These are phyloP conservation scores for Fusarium robinianum DNA, from an alignment of 2,329 filamentous ascomycete genomes.

Conservation along the genomic window DNA sequence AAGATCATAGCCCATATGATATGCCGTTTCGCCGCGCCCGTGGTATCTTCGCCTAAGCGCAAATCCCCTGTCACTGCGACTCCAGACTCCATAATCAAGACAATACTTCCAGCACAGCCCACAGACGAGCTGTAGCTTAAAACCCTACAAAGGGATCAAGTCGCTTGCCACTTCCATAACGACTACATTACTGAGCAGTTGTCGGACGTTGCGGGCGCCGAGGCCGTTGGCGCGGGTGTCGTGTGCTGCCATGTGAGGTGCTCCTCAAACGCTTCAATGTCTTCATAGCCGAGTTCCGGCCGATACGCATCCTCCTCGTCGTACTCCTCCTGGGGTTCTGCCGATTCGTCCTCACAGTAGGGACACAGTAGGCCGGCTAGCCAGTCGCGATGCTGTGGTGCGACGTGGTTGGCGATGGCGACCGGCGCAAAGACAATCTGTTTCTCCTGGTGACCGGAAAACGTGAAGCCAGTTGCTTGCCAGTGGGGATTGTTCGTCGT, in stretches of 20 bases:
- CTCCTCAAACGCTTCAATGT: slow-evolving; percentile 54
- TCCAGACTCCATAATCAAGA: slow-evolving; percentile 35
- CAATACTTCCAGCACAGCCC: no score
- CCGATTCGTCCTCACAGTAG: slow-evolving; percentile 59
- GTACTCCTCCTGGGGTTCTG: slow-evolving; percentile 48
- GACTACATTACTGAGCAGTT: slow-evolving; percentile 54
- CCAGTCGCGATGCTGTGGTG: slow-evolving; percentile 56
- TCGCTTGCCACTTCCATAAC: neutral
- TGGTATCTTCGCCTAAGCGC: no score
- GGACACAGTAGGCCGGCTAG: slow-evolving; percentile 57
- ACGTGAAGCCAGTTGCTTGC: slow-evolving; percentile 54
- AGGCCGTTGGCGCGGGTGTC: slow-evolving; percentile 43
- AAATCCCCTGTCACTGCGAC: no score
- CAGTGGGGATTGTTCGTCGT: slow-evolving; percentile 49
- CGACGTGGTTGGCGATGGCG: slow-evolving; percentile 61
- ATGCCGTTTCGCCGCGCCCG: slow-evolving; percentile 5
- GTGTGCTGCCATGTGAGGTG: slow-evolving; percentile 63
- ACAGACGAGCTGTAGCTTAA: slow-evolving; percentile 21
- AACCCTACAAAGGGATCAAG: slow-evolving; percentile 4
- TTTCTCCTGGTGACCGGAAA: slow-evolving; percentile 51
- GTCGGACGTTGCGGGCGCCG: slow-evolving; percentile 40
- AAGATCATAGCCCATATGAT: slow-evolving; percentile 21
- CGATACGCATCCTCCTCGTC: slow-evolving; percentile 56
- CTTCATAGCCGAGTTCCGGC: slow-evolving; percentile 56
- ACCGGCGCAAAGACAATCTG: slow-evolving; percentile 60